These are phyloP conservation scores for Skeletonema menzelii DNA, from an alignment of 108 stramenopile genomes.

Conservation along the genomic window DNA sequence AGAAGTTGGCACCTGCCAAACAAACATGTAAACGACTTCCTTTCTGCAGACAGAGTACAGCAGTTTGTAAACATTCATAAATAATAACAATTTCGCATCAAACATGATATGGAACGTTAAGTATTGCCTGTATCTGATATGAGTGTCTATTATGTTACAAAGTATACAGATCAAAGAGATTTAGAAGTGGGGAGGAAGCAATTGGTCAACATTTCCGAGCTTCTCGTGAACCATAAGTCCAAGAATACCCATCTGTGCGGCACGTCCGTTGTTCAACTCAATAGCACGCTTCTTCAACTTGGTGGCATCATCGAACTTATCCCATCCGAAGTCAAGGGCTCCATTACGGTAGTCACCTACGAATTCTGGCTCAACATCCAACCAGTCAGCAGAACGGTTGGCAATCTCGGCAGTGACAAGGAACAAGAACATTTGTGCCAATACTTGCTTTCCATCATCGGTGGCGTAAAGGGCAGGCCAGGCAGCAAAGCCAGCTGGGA, in stretches of 20 bases:
- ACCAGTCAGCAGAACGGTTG: slow-evolving; percentile 49
- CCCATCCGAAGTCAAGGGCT: slow-evolving; percentile 78
- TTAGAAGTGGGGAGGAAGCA: slow-evolving; percentile 4
- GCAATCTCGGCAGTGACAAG: slow-evolving; percentile 24
- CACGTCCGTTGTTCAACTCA: slow-evolving; percentile 91
- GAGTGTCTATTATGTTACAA: slow-evolving; percentile 5
- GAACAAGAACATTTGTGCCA: slow-evolving; percentile 24
- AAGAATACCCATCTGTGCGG: slow-evolving; percentile 86
- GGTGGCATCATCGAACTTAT: slow-evolving; percentile 57
- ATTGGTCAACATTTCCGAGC: slow-evolving; percentile 15
- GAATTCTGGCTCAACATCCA: slow-evolving; percentile 64
- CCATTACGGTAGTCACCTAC: slow-evolving; percentile 79
- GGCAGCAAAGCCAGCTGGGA: slow-evolving; percentile 59
- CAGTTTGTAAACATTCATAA: neutral
- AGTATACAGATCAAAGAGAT: neutral
- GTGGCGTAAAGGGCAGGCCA: slow-evolving; percentile 20
- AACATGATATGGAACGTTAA: neutral
- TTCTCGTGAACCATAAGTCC: slow-evolving; percentile 88
- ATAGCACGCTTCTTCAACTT: slow-evolving; percentile 82
- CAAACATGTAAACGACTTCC: too few relatives aligned
- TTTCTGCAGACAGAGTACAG: neutral
- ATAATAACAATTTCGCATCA: neutral
- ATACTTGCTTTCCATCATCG: neutral
- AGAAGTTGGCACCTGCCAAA: too few relatives aligned
- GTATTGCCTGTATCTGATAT: neutral